Percentiles rank a stretch among this genome's conserved stretches.
phyloP scores from a whole-genome alignment of 345 rosid genomes.

The Psidium friedrichsthalianum region DNA sequence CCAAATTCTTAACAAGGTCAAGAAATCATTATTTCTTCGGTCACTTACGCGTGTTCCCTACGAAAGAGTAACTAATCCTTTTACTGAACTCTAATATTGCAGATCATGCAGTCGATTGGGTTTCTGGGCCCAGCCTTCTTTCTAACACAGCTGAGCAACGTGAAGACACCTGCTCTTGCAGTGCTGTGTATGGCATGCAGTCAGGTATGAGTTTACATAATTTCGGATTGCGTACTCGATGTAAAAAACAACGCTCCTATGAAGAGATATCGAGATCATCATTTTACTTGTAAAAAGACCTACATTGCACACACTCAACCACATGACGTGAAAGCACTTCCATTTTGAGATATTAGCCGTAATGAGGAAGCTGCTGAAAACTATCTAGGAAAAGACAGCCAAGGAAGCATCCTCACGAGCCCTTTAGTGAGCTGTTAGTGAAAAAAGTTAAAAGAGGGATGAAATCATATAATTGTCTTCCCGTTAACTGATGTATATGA shows the following conservation, averaged over 20 bases:
- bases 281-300: not conserved
- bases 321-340: not conserved
- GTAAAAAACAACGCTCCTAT: not conserved
- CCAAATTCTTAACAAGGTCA: not conserved
- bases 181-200: conserved; percentile 98
- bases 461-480: not conserved
- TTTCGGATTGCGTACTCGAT: not conserved
- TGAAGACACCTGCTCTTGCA: conserved; percentile 88
- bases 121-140: conserved; percentile 94
- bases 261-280: not conserved
- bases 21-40: not conserved
- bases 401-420: not conserved
- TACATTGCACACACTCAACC: not conserved
- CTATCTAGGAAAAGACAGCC: not conserved
- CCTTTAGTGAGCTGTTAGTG: not conserved
- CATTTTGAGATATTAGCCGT: not conserved
- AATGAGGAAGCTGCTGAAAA: not conserved
- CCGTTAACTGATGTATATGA: not conserved
- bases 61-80: conserved; percentile 1
- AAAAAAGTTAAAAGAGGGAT: not conserved
- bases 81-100: conserved; percentile 14
- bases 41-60: not conserved
- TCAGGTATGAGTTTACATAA: conserved; percentile 47
- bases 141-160: conserved; percentile 73
- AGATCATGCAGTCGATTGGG: conserved; percentile 98